These are phyloP conservation scores for Escallonia rubra DNA, from an alignment of 129 eudicot species.

Conservation along the genomic window DNA sequence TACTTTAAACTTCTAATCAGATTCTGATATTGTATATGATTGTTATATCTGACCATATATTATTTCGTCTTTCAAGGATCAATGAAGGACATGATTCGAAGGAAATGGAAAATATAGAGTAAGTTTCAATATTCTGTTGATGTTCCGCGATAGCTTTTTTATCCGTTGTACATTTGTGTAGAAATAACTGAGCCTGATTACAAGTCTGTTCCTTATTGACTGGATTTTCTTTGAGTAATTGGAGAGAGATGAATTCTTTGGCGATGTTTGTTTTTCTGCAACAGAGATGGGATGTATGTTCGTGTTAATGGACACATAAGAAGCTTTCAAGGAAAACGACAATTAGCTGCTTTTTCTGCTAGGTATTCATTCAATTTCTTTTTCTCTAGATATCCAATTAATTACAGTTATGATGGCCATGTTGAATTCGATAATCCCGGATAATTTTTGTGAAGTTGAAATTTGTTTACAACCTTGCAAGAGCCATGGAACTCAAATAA, in stretches of 20 bases:
- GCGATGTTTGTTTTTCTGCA: not conserved
- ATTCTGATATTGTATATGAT: not conserved
- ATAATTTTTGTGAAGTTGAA: no score
- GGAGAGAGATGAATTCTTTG: not conserved
- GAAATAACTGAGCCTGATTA: not conserved
- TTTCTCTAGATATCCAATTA: not conserved
- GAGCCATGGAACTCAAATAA: no score
- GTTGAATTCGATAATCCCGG: not conserved
- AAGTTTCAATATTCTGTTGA: slow-evolving; percentile 10
- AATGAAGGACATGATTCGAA: slow-evolving; percentile 65
- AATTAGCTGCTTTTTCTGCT: slow-evolving; percentile 65
- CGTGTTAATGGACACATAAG: slow-evolving; percentile 77
- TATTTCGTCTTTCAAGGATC: slow-evolving; percentile 43
- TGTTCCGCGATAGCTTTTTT: not conserved
- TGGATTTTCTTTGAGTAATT: not conserved
- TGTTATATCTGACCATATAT: no score
- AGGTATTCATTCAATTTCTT: slow-evolving; percentile 32
- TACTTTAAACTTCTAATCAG: not conserved
- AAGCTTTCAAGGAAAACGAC: slow-evolving; percentile 61
- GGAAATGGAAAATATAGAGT: slow-evolving; percentile 66
- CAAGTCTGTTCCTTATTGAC: not conserved
- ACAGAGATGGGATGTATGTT: slow-evolving; percentile 82
- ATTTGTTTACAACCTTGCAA: no score
- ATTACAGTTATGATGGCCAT: not conserved
- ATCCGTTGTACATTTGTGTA: not conserved